Conservation (phyloP, 169 alveolate species). For the Plasmodium inui region DNA sequence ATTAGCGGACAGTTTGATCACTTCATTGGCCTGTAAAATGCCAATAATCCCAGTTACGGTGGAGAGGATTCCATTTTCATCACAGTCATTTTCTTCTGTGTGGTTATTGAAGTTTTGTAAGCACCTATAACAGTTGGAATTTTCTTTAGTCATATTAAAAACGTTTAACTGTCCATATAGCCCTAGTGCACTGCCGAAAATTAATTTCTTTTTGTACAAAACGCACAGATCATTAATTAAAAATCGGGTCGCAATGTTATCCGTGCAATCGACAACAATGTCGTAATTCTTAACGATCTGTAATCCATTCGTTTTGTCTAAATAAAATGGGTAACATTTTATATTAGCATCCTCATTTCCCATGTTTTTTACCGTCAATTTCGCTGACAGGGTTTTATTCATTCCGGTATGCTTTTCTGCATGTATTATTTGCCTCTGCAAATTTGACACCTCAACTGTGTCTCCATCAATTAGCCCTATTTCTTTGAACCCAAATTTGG, state of each 20-base stretch:
- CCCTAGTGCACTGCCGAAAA: slow-evolving; percentile 82
- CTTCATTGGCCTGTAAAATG: slow-evolving; percentile 84
- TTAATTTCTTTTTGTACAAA: slow-evolving; percentile 78
- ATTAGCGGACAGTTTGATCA: slow-evolving; percentile 78
- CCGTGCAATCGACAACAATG: slow-evolving; percentile 83
- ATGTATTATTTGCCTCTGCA: slow-evolving; percentile 89
- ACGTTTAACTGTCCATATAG: slow-evolving; percentile 85
- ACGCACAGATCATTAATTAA: slow-evolving; percentile 83
- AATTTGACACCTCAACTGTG: slow-evolving; percentile 85
- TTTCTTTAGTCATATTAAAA: slow-evolving; percentile 37
- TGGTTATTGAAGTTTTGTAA: slow-evolving; percentile 76
- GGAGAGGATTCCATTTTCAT: slow-evolving; percentile 82
- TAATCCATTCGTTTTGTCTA: slow-evolving; percentile 80
- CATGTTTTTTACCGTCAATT: slow-evolving; percentile 70
- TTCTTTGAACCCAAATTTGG: slow-evolving; percentile 94
- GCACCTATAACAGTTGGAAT: slow-evolving; percentile 82
- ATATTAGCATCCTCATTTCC: slow-evolving; percentile 73
- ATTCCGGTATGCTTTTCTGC: slow-evolving; percentile 81
- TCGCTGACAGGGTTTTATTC: slow-evolving; percentile 87
- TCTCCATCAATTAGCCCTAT: slow-evolving; percentile 91
- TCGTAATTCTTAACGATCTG: slow-evolving; percentile 78
- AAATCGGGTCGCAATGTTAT: slow-evolving; percentile 82
- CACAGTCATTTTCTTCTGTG: slow-evolving; percentile 76
- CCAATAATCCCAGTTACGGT: slow-evolving; percentile 85
- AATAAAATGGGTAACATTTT: slow-evolving; percentile 77